These are phyloP conservation scores for Aspergillus bridgeri DNA, from an alignment of 495 filamentous ascomycete genomes.

Conservation along the genomic window DNA sequence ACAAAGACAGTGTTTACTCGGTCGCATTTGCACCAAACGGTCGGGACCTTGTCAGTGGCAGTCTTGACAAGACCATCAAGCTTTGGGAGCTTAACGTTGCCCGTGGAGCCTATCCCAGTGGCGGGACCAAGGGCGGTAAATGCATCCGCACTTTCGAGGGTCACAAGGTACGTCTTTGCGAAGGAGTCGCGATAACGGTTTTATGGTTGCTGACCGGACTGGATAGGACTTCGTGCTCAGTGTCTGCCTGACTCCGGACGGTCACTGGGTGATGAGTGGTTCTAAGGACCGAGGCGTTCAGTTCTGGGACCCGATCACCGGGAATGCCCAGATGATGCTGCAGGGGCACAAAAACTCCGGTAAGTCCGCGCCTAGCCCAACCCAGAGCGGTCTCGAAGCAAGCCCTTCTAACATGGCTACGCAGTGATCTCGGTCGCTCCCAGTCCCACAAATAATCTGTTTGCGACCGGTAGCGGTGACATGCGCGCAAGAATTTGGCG, in stretches of 20 bases:
- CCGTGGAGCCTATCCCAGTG: slow-evolving; percentile 57
- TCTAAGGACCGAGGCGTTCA: slow-evolving; percentile 89
- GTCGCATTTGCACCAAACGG: slow-evolving; percentile 89
- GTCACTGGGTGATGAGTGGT: slow-evolving; percentile 85
- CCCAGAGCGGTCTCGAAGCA: too few relatives aligned
- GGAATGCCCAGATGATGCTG: slow-evolving; percentile 85
- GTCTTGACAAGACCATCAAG: slow-evolving; percentile 92
- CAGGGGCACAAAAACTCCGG: slow-evolving; percentile 90
- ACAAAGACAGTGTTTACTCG: slow-evolving; percentile 90
- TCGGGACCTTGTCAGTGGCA: slow-evolving; percentile 81
- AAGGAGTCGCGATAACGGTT: neutral
- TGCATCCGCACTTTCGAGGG: slow-evolving; percentile 89
- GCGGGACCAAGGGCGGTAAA: slow-evolving; percentile 68
- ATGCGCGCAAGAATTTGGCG: slow-evolving; percentile 91
- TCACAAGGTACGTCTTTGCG: slow-evolving; percentile 64
- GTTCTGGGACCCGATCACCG: slow-evolving; percentile 88
- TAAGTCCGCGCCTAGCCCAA: slow-evolving; percentile 30
- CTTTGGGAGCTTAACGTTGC: slow-evolving; percentile 83
- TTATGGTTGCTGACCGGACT: slow-evolving; percentile 10
- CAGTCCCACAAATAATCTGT: slow-evolving; percentile 72
- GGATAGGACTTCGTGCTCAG: slow-evolving; percentile 83
- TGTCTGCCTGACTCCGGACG: slow-evolving; percentile 83
- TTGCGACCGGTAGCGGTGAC: slow-evolving; percentile 86
- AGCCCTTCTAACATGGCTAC: slow-evolving; percentile 20
- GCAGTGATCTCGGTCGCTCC: slow-evolving; percentile 84